Evolutionary conservation across 2,329 filamentous ascomycete genomes (phyloP).

Genomic region (Claviceps lovelessii): DNA sequence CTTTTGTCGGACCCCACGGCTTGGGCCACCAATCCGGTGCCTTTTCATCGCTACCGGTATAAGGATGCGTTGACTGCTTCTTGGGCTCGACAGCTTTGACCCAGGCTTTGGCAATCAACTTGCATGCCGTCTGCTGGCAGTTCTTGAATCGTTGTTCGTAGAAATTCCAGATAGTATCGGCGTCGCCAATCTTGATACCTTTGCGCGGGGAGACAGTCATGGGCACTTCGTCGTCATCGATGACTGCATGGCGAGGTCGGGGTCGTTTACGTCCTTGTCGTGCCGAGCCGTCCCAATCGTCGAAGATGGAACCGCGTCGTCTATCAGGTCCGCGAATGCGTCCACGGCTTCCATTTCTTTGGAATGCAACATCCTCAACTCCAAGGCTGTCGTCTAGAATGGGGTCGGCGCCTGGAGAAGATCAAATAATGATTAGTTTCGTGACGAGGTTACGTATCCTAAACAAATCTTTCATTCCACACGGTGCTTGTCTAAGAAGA

Average conservation of each 20-base stretch:
- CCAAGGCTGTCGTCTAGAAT: slow-evolving; percentile 19
- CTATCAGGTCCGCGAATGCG: slow-evolving; percentile 16
- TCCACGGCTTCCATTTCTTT: slow-evolving; percentile 12
- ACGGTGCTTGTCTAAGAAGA: neutral
- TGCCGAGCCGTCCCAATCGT: slow-evolving; percentile 18
- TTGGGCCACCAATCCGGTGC: slow-evolving; percentile 55
- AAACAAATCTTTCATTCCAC: neutral
- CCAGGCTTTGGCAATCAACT: slow-evolving; percentile 60
- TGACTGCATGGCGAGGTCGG: slow-evolving; percentile 21
- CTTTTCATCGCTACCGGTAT: slow-evolving; percentile 49
- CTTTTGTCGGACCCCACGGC: slow-evolving; percentile 33
- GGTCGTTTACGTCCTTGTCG: slow-evolving; percentile 17
- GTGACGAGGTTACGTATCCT: neutral
- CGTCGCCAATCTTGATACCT: slow-evolving; percentile 38
- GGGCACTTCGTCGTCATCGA: slow-evolving; percentile 27
- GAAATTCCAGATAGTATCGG: slow-evolving; percentile 40
- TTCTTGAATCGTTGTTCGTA: slow-evolving; percentile 48
- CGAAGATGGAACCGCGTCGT: slow-evolving; percentile 18
- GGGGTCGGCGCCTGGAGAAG: slow-evolving; percentile 17
- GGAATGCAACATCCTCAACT: slow-evolving; percentile 14
- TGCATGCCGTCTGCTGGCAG: slow-evolving; percentile 57
- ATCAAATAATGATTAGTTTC: neutral
- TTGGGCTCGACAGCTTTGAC: slow-evolving; percentile 63
- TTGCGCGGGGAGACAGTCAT: slow-evolving; percentile 26
- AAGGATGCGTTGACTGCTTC: slow-evolving; percentile 62